Base-by-base conservation (phyloP, 306 rosid species). In the Lagenaria siceraria region DNA sequence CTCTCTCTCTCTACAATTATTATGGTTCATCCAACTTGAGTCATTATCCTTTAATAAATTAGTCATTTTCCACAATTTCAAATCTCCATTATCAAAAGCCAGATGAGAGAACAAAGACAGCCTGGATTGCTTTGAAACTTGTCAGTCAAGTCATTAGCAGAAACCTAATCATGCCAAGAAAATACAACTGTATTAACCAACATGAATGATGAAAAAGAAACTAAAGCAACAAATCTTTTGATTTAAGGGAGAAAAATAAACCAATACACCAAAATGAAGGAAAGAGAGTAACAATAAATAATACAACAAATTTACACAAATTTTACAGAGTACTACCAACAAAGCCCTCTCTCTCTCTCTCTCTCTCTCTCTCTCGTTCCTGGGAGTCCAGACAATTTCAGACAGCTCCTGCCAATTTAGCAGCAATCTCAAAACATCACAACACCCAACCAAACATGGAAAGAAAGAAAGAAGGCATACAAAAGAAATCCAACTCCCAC, bases 231-330 rank as follows among this genome's bases (percentile, higher is more conserved):
- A 59, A 40, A 43, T 22, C 19, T 61, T 77, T 72, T 24, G 14
- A 52, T 55, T 60, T 10, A 62, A 21, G 38, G 51, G 11, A 27
- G 9, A 81, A 31, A 56, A 54, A 19, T 24, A 10, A 12, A 75
- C 15, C 42, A 38, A 51, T 49, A 53, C 77, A 31, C 27, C 27
- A 54, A 22, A 56, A 31, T 29, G 71, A 64, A 64, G 51, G 48
- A 65, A 65, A 36, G 9, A 69, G 21, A 69, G 55, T 24, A 43
- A 69, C 29, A 69, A 43, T 43, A 24, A 29, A 12, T 25, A 73
- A 74, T 64, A 65, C 58, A 74, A 38, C 79, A 64, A 78, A 83
- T 86, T 76, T 86, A 86, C 89, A 81, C 69, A 79, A 81, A 80
- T 49, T 83, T 81, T 78, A 86, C 87, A 83, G 71, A 48, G 13